Conservation (phyloP, 2,329 filamentous ascomycete genomes). For the Zymoseptoria crescenta region DNA sequence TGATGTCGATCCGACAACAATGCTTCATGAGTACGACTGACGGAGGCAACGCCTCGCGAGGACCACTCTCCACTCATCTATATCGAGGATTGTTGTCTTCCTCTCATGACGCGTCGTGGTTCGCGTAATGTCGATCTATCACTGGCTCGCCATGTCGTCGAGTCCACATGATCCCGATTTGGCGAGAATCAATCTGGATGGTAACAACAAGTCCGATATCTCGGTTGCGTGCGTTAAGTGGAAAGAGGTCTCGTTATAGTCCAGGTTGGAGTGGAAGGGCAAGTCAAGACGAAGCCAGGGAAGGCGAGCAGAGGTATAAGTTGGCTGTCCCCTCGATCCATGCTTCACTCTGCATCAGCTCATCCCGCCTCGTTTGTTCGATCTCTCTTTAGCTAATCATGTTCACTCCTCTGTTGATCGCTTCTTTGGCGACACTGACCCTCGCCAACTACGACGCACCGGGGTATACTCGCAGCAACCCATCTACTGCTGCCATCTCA, state of each 20-base stretch:
- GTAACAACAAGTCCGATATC: background rate
- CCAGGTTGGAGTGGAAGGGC: background rate
- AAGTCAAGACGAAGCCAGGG: background rate
- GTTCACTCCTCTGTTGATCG: background rate
- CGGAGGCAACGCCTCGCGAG: background rate
- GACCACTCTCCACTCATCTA: background rate
- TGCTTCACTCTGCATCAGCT: background rate
- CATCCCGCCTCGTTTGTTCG: background rate
- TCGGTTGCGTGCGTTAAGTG: background rate
- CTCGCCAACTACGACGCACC: background rate
- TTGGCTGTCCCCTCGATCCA: background rate
- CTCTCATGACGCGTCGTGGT: background rate
- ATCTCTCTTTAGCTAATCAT: background rate
- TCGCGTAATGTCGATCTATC: background rate
- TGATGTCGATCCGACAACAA: background rate
- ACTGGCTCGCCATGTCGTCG: background rate
- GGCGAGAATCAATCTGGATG: background rate
- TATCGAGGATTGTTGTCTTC: background rate
- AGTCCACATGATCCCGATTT: background rate
- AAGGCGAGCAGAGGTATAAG: background rate
- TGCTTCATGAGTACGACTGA: background rate
- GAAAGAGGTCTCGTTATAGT: background rate
- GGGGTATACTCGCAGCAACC: background rate
- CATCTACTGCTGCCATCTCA: conserved; percentile 23
- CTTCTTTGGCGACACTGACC: background rate